Conservation (phyloP, 106 monocot genomes). For the Dendrobium chrysotoxum region DNA sequence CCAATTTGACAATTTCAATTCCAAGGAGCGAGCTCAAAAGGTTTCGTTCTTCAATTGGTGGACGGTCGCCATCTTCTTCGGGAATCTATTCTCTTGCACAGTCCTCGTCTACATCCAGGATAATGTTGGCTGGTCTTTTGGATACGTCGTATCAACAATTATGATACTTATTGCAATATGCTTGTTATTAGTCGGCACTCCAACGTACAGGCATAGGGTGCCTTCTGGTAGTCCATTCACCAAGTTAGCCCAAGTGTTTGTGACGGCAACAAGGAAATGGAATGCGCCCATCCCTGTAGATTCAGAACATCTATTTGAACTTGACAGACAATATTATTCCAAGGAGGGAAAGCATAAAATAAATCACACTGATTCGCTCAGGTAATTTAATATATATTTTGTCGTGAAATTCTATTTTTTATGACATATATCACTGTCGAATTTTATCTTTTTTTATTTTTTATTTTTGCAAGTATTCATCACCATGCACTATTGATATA, state of each 20-base stretch:
- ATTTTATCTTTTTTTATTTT: no score
- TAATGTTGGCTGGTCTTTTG: slow-evolving; percentile 33
- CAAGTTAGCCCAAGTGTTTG: slow-evolving; percentile 29
- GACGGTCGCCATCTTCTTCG: slow-evolving; percentile 89
- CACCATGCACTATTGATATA: no score
- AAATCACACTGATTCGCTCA: slow-evolving; percentile 15
- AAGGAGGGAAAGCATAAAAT: slow-evolving; percentile 11
- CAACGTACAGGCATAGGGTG: slow-evolving; percentile 31
- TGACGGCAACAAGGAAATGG: slow-evolving; percentile 25
- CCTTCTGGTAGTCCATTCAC: slow-evolving; percentile 33
- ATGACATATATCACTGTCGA: no score
- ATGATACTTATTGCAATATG: background rate
- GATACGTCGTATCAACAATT: slow-evolving; percentile 11
- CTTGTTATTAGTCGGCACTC: slow-evolving; percentile 13
- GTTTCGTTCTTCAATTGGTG: slow-evolving; percentile 99
- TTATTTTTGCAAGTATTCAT: no score
- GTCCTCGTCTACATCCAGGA: slow-evolving; percentile 77
- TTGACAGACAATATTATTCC: slow-evolving; percentile 15
- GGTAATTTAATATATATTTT: background rate
- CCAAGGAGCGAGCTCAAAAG: slow-evolving; percentile 57
- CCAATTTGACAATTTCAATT: slow-evolving; percentile 76
- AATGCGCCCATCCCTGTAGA: slow-evolving; percentile 32
- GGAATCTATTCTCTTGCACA: slow-evolving; percentile 64
- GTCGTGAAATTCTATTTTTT: background rate
- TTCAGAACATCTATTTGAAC: slow-evolving; percentile 25